Conservation (phyloP, 768 basidiomycete genomes). For the Hericium rajendrae region DNA sequence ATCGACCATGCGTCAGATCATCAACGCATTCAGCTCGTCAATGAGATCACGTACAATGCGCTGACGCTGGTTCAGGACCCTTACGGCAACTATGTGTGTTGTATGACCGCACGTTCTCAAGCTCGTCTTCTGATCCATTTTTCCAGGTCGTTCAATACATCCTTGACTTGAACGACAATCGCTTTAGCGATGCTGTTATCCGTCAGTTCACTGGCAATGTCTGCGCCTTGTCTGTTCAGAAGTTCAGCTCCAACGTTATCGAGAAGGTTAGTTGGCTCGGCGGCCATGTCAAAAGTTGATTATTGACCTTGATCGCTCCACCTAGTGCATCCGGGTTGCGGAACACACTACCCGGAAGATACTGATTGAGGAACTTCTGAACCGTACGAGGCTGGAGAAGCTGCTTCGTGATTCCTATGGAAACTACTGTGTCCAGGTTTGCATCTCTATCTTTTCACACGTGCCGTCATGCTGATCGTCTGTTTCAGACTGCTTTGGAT, state of each 20-base stretch:
- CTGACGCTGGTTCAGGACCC: constrained; percentile 97
- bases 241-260: constrained; percentile 98
- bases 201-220: constrained; percentile 97
- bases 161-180: constrained; percentile 93
- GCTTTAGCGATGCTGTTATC: constrained; percentile 96
- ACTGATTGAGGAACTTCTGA: constrained; percentile 90
- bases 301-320: background rate
- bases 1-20: constrained; percentile 96
- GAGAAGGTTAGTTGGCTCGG: constrained; percentile 57
- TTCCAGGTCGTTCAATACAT: constrained; percentile 94
- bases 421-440: constrained; percentile 88
- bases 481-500: constrained; percentile 80
- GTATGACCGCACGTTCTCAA: background rate
- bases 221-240: constrained; percentile 95
- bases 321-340: constrained; percentile 78
- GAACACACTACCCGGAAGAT: constrained; percentile 92
- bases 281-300: background rate
- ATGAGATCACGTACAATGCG: constrained; percentile 98
- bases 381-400: constrained; percentile 91
- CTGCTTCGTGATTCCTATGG: constrained; percentile 93
- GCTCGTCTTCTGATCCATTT: background rate
- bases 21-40: constrained; percentile 92
- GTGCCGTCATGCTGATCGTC: background rate
- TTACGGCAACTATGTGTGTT: constrained; percentile 79
- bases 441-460: constrained; percentile 12